Percentiles rank a stretch among this genome's conserved stretches.
phyloP scores from a whole-genome alignment of 495 filamentous ascomycete species.

The Lasiosphaeriaceae sp. region DNA sequence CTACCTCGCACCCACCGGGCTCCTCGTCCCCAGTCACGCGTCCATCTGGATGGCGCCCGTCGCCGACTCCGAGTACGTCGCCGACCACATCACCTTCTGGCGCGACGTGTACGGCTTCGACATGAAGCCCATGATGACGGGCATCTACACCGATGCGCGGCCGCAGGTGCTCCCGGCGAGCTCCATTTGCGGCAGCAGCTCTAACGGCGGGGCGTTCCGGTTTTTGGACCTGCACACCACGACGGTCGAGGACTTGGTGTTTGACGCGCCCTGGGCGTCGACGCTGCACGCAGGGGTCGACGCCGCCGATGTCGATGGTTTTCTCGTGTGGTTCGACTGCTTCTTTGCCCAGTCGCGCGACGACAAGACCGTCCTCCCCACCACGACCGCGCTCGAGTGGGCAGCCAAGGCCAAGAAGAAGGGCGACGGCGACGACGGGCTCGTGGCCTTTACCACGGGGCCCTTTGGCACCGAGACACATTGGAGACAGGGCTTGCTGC shows the following conservation, averaged over 20 bases:
- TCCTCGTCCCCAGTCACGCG: slow-evolving; percentile 89
- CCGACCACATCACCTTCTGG: slow-evolving; percentile 93
- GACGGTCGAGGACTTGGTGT: slow-evolving; percentile 67
- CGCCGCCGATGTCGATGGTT: slow-evolving; percentile 63
- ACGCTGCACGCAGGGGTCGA: slow-evolving; percentile 34
- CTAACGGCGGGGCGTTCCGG: slow-evolving; percentile 52
- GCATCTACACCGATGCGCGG: slow-evolving; percentile 77
- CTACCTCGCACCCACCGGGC: slow-evolving; percentile 80
- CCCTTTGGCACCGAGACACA: slow-evolving; percentile 75
- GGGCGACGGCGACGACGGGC: slow-evolving; percentile 34
- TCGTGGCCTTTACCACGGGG: slow-evolving; percentile 71
- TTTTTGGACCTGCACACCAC: slow-evolving; percentile 81
- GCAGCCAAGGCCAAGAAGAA: slow-evolving; percentile 14
- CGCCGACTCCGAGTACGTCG: slow-evolving; percentile 81
- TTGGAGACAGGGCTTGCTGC: slow-evolving; percentile 76
- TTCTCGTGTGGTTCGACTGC: slow-evolving; percentile 77
- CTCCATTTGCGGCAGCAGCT: slow-evolving; percentile 66
- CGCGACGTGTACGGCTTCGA: slow-evolving; percentile 98
- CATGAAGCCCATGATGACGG: slow-evolving; percentile 82
- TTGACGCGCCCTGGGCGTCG: slow-evolving; percentile 60
- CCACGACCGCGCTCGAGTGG: slow-evolving; percentile 31
- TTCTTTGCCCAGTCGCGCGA: slow-evolving; percentile 57
- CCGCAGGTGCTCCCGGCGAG: slow-evolving; percentile 77
- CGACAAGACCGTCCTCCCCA: slow-evolving; percentile 13
- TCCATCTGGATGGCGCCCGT: slow-evolving; percentile 87